Percentiles rank a stretch among this genome's conserved stretches.
phyloP scores from a whole-genome alignment of 2,329 filamentous ascomycete genomes.

The Pestalotiopsis sp. region DNA sequence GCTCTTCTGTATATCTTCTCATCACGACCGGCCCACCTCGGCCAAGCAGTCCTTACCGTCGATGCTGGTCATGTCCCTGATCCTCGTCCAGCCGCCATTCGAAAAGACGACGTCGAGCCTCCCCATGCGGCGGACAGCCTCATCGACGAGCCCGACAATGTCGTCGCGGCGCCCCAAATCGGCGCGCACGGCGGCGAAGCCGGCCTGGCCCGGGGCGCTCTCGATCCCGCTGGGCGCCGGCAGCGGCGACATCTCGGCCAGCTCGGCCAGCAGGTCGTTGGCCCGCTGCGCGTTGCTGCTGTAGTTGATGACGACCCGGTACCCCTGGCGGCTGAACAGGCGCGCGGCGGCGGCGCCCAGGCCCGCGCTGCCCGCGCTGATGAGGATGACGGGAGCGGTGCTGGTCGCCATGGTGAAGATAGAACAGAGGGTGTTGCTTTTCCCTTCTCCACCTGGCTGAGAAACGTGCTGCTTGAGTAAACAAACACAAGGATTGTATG shows the following conservation, averaged over 20 bases:
- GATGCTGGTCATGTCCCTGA: conserved; percentile 26
- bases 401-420: conserved; percentile 23
- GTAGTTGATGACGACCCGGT: conserved; percentile 77
- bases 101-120: conserved; percentile 78
- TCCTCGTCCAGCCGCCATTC: conserved; percentile 65
- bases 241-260: conserved; percentile 51
- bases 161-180: conserved; percentile 66
- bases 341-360: conserved; percentile 71
- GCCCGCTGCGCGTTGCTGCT: conserved; percentile 63
- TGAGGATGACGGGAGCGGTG: conserved; percentile 40
- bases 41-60: conserved; percentile 2
- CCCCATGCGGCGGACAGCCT: conserved; percentile 63
- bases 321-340: conserved; percentile 69
- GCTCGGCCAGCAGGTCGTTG: conserved; percentile 56
- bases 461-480: neutral
- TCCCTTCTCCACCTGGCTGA: neutral
- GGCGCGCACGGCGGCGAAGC: conserved; percentile 61
- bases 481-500: neutral
- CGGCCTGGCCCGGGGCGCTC: conserved; percentile 38
- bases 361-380: conserved; percentile 62
- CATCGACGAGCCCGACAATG: conserved; percentile 60
- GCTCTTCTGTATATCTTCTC: neutral
- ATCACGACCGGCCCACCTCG: neutral
- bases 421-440: neutral
- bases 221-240: neutral